A percentile compares a stretch with the other conserved stretches of the same genome.
Evolutionary conservation across 2,329 filamentous ascomycete genomes (phyloP).

Genomic region (Penicillium griseofulvum): DNA sequence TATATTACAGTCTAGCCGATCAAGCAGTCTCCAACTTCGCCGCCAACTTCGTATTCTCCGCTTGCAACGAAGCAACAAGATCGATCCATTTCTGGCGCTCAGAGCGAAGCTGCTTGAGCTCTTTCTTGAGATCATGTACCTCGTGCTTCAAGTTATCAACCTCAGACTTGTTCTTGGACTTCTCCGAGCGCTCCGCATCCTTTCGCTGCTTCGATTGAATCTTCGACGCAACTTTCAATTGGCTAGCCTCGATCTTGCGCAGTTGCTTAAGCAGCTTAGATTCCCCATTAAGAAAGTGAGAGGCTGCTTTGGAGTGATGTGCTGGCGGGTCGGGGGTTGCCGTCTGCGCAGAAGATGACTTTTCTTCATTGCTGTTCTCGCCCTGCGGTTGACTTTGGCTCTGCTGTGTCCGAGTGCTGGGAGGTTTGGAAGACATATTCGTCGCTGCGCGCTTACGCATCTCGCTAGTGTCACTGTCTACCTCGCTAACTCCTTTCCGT

Average conservation of each 20-base stretch:
- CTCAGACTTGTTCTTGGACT: conserved; percentile 37
- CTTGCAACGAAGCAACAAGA: conserved; percentile 56
- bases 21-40: conserved; percentile 27
- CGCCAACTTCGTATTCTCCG: conserved; percentile 54
- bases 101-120: conserved; percentile 47
- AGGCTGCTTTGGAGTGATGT: conserved; percentile 30
- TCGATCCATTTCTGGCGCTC: conserved; percentile 52
- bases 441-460: conserved; percentile 20
- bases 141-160: conserved; percentile 50
- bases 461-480: conserved; percentile 18
- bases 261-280: conserved; percentile 40
- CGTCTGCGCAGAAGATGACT: conserved; percentile 8
- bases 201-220: conserved; percentile 39
- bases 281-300: conserved; percentile 33
- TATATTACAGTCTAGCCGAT: background rate
- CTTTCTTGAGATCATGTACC: conserved; percentile 49
- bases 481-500: conserved; percentile 13
- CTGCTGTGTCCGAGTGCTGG: conserved; percentile 16
- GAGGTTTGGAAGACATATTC: conserved; percentile 16
- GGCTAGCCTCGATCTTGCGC: conserved; percentile 43
- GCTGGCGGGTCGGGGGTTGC: conserved; percentile 19
- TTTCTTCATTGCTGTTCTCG: conserved; percentile 14
- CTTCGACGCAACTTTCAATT: conserved; percentile 42
- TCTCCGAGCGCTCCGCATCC: conserved; percentile 44
- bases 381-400: conserved; percentile 10